Percentiles rank a stretch among this genome's conserved stretches.
Conservation (phyloP, 306 rosid species). For the Quercus gilva region DNA sequence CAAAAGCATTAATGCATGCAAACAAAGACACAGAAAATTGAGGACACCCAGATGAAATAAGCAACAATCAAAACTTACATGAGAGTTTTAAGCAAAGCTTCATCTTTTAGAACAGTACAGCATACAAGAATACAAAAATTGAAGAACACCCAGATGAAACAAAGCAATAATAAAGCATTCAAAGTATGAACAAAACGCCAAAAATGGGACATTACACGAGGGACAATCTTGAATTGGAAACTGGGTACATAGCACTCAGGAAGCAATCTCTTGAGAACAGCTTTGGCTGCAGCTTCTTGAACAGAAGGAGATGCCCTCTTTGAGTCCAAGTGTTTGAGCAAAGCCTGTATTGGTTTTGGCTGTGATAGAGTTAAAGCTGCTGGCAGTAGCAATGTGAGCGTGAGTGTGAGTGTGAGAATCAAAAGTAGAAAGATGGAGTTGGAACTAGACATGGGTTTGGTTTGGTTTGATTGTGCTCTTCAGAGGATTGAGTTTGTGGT, state of each 20-base stretch:
- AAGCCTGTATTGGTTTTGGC: slow-evolving; percentile 47
- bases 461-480: neutral
- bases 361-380: slow-evolving; percentile 37
- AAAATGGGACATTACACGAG: slow-evolving; percentile 45
- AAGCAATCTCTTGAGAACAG: slow-evolving; percentile 60
- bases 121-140: neutral
- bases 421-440: slow-evolving; percentile 37
- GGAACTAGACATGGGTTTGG: slow-evolving; percentile 38
- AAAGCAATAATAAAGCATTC: slow-evolving; percentile 3
- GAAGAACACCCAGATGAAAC: slow-evolving; percentile 18
- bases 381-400: slow-evolving; percentile 36
- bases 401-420: slow-evolving; percentile 16
- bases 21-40: neutral
- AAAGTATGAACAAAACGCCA: neutral
- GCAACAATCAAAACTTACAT: neutral
- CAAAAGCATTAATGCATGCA: neutral
- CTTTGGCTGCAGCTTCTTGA: slow-evolving; percentile 76
- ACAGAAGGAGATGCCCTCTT: slow-evolving; percentile 56
- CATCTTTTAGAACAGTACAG: neutral
- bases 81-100: neutral
- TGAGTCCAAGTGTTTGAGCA: slow-evolving; percentile 68
- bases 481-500: neutral
- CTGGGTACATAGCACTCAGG: slow-evolving; percentile 56
- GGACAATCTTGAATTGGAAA: slow-evolving; percentile 63
- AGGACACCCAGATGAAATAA: neutral